Evolutionary conservation across 495 filamentous ascomycete species (phyloP), one percentile per base, ranked within the genome.

Genomic region (Articulospora tetracladia): DNA sequence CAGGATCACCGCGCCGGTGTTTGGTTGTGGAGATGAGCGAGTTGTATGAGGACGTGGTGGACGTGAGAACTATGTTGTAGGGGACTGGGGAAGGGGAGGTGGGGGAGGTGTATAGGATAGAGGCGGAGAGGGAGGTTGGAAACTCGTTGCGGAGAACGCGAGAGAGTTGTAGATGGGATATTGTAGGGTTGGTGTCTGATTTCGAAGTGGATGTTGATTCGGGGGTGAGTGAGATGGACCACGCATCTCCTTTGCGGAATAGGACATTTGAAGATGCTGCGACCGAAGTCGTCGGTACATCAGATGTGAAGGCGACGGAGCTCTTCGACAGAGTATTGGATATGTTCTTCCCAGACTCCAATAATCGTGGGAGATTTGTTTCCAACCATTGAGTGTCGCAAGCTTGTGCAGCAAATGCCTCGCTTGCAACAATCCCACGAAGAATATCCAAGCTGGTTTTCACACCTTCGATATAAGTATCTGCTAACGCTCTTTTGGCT

Each of bases 341-440:
- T 69, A 70, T 23, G 23, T 53, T 13, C 65, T 69, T 36, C 68
- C 79, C 68, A 58, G 47, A 48, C 20, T 74, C 53, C 3, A 80
- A 62, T 0, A 76, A 58, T 8, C 74, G 64, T 0, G 73, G 57
- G 10, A 85, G 72, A 23, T 78, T 73, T 7, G 62, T 54, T 58
- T 82, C 78, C 11, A 87, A 75, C 84, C 84, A 87, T 59, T 77
- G 80, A 0, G 80, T 86, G 64, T 85, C 79, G 51, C 77, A 78
- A 0, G 44, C 64, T 10, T 77, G 75, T 8, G 59, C 58, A 11
- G 69, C 25, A 60, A 87, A 83, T 55, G 78, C 75, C 6, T 66
- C 52, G 61, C 82, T 77, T 3, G 69, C 66, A 15, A 84, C 66
- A 49, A 87, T 82, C 1, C 76, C 81, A 28, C 76, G 68, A 27